Base-by-base conservation (phyloP, 495 filamentous ascomycete species). In the Hyphodiscus hymeniophilus region DNA sequence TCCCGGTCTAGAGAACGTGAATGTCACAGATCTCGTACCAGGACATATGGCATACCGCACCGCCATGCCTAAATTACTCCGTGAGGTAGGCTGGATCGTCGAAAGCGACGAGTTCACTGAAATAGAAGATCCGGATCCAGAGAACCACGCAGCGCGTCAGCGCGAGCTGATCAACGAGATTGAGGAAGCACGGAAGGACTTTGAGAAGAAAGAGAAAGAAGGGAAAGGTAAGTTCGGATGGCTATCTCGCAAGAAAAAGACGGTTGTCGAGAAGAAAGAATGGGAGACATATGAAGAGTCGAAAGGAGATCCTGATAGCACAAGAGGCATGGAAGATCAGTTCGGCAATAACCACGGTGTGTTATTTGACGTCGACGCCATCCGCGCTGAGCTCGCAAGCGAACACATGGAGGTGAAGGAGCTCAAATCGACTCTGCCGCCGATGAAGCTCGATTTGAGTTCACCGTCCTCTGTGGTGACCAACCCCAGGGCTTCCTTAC, bases 41-140 rank as follows among this genome's bases (percentile, higher is more conserved):
- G 92, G 92, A 8, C 92, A 99, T 61, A 99, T 99, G 92, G 85
- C 87, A 26, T 99, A 99, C 66, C 85, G 92, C 48, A 72, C 79
- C 18, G 87, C 87, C 13, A 96, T 99, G 80, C 92, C 92, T 11
- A 79, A 77, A 33, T 73, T 99, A 7, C 71, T 99, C 13, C 78
- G 84, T 33, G 80, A 87, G 55, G 81, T 89, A 11, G 91, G 90
- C 23, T 99, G 89, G 88, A 65, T 84, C 39, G 85, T 97, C 2
- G 77, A 92, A 53, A 86, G 82, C 48, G 90, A 95, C 46, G 94
- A 97, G 60, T 99, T 99, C 60, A 80, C 82, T 1, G 92, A 99
- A 63, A 97, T 99, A 42, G 91, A 97, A 56, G 94, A 98, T 52
- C 89, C 94, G 1, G 92, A 99, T 58, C 92, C 92, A 3, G 94